Conservation (phyloP, 768 basidiomycete genomes). For the Suillus plorans region DNA sequence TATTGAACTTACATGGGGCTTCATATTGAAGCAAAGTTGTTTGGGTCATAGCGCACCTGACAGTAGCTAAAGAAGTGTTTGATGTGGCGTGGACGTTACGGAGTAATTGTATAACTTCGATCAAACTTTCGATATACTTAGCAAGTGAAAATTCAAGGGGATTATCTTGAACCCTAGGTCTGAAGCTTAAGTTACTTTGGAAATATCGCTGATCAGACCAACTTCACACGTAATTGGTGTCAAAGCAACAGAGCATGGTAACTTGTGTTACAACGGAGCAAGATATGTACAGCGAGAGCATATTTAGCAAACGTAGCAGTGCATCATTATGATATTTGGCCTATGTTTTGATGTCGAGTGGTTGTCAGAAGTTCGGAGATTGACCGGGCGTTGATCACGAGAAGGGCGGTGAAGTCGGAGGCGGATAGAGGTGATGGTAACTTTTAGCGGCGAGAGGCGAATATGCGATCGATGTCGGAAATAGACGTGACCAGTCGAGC, state of each 20-base stretch:
- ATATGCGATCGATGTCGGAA: slow-evolving; percentile 23
- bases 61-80: slow-evolving; percentile 4
- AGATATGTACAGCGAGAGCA: slow-evolving; percentile 30
- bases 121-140: slow-evolving; percentile 5
- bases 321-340: slow-evolving; percentile 15
- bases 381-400: slow-evolving; percentile 16
- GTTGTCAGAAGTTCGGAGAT: slow-evolving; percentile 21
- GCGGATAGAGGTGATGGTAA: slow-evolving; percentile 6
- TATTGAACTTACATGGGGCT: slow-evolving; percentile 67
- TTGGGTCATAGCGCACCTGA: slow-evolving; percentile 52
- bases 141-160: neutral
- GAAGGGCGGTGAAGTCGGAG: slow-evolving; percentile 16
- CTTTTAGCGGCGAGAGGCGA: slow-evolving; percentile 23
- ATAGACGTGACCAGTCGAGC: slow-evolving; percentile 15
- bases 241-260: slow-evolving; percentile 9
- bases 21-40: slow-evolving; percentile 79
- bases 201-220: neutral
- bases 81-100: slow-evolving; percentile 22
- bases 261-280: slow-evolving; percentile 27
- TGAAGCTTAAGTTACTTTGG: neutral
- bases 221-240: slow-evolving; percentile 9
- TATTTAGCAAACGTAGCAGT: slow-evolving; percentile 24
- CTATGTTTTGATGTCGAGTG: slow-evolving; percentile 16
- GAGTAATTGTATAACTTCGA: neutral
- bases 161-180: neutral